Base-by-base conservation (phyloP, 257 asterid genomes). In the Eucommia ulmoides region DNA sequence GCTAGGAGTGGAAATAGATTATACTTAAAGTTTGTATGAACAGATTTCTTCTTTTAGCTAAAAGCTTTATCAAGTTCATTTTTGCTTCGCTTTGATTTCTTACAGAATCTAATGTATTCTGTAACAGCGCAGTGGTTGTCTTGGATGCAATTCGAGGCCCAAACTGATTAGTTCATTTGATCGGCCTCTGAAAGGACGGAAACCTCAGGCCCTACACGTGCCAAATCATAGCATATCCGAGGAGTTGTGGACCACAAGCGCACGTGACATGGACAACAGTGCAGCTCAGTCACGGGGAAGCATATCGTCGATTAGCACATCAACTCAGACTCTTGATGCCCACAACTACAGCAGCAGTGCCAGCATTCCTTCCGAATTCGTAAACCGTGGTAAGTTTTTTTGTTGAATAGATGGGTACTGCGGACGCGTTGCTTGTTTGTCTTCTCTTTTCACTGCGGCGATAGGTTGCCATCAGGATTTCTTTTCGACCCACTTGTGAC, bases 121-220 rank as follows among this genome's bases (percentile, higher is more conserved):
- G 78, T 71, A 77, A 78, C 95, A 89, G 96, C 67, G 77, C 96
- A 89, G 91, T 76, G 77, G 91, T 58, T 88, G 94, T 88, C 62
- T 88, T 77, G 95, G 95, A 70, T 72, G 75, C 68, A 55, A 58
- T 78, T 41, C 33, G 60, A 62, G 68, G 76, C 56, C 77, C 58
- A 57, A 74, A 62, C 61, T 76, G 62, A 74, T 50, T 61, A 53
- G 79, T 33, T 44, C 84, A 19, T 66, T 52, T 35, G 58, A 70
- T 19, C 74, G 68, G 51, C 64, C 78, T 5, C 55, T 65, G 42
- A 65, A 68, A 58, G 71, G 63, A 68, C 70, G 57, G 47, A 71
- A 33, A 50, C 64, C 45, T 54, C 44, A 52, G 29, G 50, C 47
- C n/a, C 50, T 54, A 53, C 49, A 33, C 60, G 52, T 58, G 33